Percentiles rank a stretch among this genome's conserved stretches.
Conservation (phyloP, 2,329 filamentous ascomycete species). For the Samsoniella hepiali region DNA sequence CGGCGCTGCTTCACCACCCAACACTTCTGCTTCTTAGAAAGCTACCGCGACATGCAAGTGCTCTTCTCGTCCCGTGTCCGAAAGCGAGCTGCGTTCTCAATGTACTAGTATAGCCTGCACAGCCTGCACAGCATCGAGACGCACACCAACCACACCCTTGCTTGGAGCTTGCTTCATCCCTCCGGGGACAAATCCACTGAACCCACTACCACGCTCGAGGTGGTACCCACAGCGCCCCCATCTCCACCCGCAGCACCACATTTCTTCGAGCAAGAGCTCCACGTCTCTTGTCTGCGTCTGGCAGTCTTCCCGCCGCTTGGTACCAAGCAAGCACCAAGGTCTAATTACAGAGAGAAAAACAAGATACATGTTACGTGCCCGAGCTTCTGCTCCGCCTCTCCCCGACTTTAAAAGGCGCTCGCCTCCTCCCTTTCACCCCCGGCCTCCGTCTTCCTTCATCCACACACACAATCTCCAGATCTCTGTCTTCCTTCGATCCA, state of each 20-base stretch:
- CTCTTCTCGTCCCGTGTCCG: no score
- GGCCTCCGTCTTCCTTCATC: not conserved
- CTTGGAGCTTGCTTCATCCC: not conserved
- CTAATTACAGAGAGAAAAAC: not conserved
- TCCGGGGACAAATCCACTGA: not conserved
- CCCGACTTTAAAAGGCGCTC: conserved; percentile 2
- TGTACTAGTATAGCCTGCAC: not conserved
- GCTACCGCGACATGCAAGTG: no score
- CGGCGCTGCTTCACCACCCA: no score
- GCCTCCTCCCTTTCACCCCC: not conserved
- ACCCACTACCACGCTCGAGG: not conserved
- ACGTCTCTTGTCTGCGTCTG: not conserved
- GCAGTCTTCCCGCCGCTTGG: not conserved
- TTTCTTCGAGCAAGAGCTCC: not conserved
- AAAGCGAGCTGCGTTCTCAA: no score
- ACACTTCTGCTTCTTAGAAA: no score
- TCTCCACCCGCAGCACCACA: conserved; percentile 6
- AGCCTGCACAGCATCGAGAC: not conserved
- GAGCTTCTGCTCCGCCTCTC: not conserved
- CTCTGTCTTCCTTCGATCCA: not conserved
- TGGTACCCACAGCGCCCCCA: not conserved
- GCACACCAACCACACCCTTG: no score
- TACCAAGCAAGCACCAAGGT: not conserved
- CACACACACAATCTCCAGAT: conserved; percentile 2
- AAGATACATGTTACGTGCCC: not conserved